Base-by-base conservation (phyloP, 805 yeast species). In the Barnettozyma californica region DNA sequence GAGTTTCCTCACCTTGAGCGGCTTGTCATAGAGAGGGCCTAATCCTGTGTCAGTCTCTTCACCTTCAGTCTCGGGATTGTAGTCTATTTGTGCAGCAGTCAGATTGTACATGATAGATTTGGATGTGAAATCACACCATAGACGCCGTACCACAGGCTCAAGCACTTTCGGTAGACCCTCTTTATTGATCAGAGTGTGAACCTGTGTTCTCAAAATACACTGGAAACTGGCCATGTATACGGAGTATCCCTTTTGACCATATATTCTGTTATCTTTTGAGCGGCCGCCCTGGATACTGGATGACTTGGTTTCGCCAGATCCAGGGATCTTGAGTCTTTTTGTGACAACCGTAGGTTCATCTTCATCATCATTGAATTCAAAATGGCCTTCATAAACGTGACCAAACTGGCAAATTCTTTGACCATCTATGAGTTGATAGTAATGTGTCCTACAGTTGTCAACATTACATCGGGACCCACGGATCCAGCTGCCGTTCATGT, bases 391-490 rank as follows among this genome's bases (percentile, higher is more conserved):
- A 65, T 80, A 78, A 19, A 91, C 90, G 67, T 92, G 99, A 5
- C 98, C 98, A 60, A 78, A 84, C 58, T 87, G 92, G 63, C 99
- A 92, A 10, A 91, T 83, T 48, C 82, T 76, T 44, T 79, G 79
- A 23, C 99, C 99, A 58, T 86, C 88, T 3, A 80, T 68, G 27
- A 78, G 65, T 44, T 84, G 75, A 80, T 88, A 92, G 44, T 83
- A 75, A 35, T 81, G 69, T 1, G 97, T 86, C 4, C 86, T 80
- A 67, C 99, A 92, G 69, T 92, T 92, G 53, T 86, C 91, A 2
- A 83, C 81, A 1, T 97, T 97, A 74, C 99, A 92, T 5, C 84
- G 67, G 5, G 87, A 84, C 2, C 99, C 98, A 55, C 81, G 71
- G 37, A 75, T 71, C 63, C 64, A 61, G 11, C 45, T 38, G 23